Evolutionary conservation across 768 basidiomycete genomes (phyloP).

Genomic region (Psilocybe subaeruginosa): DNA sequence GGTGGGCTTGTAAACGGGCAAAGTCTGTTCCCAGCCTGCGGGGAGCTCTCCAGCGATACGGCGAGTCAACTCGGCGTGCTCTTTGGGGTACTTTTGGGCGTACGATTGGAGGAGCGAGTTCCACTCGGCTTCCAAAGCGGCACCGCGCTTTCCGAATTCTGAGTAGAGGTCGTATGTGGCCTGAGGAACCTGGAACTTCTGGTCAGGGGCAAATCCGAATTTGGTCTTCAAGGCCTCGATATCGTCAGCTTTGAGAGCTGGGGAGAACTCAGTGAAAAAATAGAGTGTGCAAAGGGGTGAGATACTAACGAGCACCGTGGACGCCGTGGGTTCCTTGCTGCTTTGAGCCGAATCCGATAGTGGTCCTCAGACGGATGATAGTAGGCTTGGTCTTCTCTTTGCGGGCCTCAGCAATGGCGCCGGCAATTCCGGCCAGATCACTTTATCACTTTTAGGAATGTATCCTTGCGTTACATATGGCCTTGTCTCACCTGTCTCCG

Average conservation of each 20-base stretch:
- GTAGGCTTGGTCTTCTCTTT: slow-evolving; percentile 83
- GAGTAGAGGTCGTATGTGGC: slow-evolving; percentile 72
- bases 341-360: slow-evolving; percentile 93
- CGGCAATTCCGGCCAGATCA: slow-evolving; percentile 76
- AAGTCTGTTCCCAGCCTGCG: slow-evolving; percentile 80
- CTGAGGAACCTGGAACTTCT: slow-evolving; percentile 78
- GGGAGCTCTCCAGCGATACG: slow-evolving; percentile 86
- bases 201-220: slow-evolving; percentile 79
- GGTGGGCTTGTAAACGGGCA: slow-evolving; percentile 83
- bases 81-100: slow-evolving; percentile 75
- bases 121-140: slow-evolving; percentile 77
- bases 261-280: slow-evolving; percentile 7
- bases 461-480: neutral
- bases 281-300: neutral
- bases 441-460: slow-evolving; percentile 35
- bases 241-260: slow-evolving; percentile 93
- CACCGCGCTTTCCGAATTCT: slow-evolving; percentile 71
- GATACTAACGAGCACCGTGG: slow-evolving; percentile 86
- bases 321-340: slow-evolving; percentile 93
- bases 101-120: slow-evolving; percentile 68
- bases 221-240: slow-evolving; percentile 81
- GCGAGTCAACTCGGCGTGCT: slow-evolving; percentile 85
- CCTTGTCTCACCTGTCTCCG: slow-evolving; percentile 66
- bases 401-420: slow-evolving; percentile 79
- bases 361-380: slow-evolving; percentile 84